These are phyloP conservation scores for Colletotrichum agaves DNA, from an alignment of 2,329 filamentous ascomycete species.

Conservation along the genomic window DNA sequence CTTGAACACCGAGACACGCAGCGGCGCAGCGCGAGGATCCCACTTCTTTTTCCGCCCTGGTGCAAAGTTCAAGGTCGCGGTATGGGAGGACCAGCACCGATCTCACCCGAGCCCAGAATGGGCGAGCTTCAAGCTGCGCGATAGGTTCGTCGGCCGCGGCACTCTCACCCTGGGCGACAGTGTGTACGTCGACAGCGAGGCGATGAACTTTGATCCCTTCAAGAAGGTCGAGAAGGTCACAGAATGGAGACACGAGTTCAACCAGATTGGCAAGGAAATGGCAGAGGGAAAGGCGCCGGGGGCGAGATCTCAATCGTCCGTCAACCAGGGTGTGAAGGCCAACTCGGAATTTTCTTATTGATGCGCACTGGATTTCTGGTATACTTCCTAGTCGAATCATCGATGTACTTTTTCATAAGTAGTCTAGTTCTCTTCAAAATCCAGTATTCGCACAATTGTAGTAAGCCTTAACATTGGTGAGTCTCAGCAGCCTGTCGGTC, in stretches of 20 bases:
- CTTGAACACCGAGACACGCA: constrained; percentile 39
- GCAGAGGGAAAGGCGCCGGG: not conserved
- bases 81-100: constrained; percentile 44
- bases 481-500: constrained; percentile 1
- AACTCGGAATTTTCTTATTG: no score
- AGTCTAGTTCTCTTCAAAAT: not conserved
- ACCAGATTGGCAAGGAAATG: constrained; percentile 42
- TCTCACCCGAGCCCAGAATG: constrained; percentile 34
- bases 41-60: constrained; percentile 48
- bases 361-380: no score
- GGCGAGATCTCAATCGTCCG: not conserved
- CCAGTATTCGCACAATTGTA: not conserved
- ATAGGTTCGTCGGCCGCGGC: constrained; percentile 38
- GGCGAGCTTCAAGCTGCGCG: constrained; percentile 37
- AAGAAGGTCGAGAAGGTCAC: constrained; percentile 44
- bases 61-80: constrained; percentile 42
- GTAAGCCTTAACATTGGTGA: constrained; percentile 7
- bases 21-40: constrained; percentile 35
- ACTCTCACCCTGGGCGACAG: constrained; percentile 42
- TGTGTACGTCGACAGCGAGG: constrained; percentile 47
- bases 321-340: no score
- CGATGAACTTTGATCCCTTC: constrained; percentile 47
- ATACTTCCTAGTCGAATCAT: no score
- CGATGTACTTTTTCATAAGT: not conserved
- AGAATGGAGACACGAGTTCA: constrained; percentile 46